Base-by-base conservation (phyloP, 768 basidiomycete genomes). In the Cytidiella melzeri region DNA sequence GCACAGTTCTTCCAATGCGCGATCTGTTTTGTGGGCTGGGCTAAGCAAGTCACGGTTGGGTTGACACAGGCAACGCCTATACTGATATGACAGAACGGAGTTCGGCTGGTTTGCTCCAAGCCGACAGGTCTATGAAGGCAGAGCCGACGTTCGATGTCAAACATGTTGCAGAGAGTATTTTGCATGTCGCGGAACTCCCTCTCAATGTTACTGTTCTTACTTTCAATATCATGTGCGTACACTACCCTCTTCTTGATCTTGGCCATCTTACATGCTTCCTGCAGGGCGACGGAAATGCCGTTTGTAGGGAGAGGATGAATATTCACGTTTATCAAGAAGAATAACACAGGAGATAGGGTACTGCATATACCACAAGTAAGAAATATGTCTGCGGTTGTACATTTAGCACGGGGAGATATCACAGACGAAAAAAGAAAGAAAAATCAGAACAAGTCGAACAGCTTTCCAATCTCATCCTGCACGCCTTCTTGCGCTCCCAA, bases 81-180 rank as follows among this genome's bases (percentile, higher is more conserved):
- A 90, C 88, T 0, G 67, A 66, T 4, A 75, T 91, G 73, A 75
- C 76, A 1, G 63, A 61, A 12, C 57, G 67, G 15, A 34, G 30
- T 34, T 62, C 68, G 4, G 53, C 64, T 11, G 85, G 86, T 3
- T 71, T 76, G 1, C 67, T 81, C 19, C 90, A 93, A 61, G 76
- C 88, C 0, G 76, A 92, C 59, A 89, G 90, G 3, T 66, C 69
- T 2, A 57, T 69, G 11, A 50, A 70, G 3, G 67, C 69, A 1
- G 89, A 92, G 63, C 74, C 81, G 0, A 76, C 76, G 12, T 85
- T 91, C 59, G 82, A 87, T 52, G 83, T 80, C 6, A 60, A 76
- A 50, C 79, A 92, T 58, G 87, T 92, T 37, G 88, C 80, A 0
- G 70, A 79, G 47, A 75, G 83, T 1, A 65, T 92, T 30, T 83